A percentile compares a stretch with the other conserved stretches of the same genome.
phyloP scores from a whole-genome alignment of 352 stramenopile species.

The Phytophthora nicotianae region DNA sequence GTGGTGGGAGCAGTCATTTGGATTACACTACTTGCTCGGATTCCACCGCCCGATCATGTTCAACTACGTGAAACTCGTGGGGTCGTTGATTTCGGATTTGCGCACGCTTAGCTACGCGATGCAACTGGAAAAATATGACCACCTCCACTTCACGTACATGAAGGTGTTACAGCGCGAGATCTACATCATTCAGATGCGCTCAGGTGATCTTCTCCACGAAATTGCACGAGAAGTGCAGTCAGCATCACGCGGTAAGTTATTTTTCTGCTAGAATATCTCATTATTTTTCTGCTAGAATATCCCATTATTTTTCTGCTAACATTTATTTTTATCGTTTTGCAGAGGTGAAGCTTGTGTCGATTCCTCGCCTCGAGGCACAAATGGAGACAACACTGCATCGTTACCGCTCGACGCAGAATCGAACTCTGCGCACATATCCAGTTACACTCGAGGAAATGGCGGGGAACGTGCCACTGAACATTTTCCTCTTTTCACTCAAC shows the following conservation, averaged over 20 bases:
- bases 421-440: constrained; percentile 51
- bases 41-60: constrained; percentile 77
- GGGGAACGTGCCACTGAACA: constrained; percentile 77
- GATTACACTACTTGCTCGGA: constrained; percentile 59
- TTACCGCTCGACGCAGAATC: constrained; percentile 66
- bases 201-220: constrained; percentile 66
- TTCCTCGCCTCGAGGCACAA: constrained; percentile 56
- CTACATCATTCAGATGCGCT: constrained; percentile 75
- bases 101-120: constrained; percentile 76
- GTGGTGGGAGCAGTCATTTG: constrained; percentile 82
- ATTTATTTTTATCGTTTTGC: constrained; percentile 1
- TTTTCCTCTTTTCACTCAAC: constrained; percentile 83
- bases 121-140: constrained; percentile 78
- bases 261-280: background rate
- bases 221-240: constrained; percentile 66
- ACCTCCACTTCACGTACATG: constrained; percentile 76
- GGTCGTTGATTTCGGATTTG: constrained; percentile 68
- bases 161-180: constrained; percentile 79
- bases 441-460: constrained; percentile 67
- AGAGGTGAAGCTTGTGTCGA: constrained; percentile 59
- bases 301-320: background rate
- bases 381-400: constrained; percentile 71
- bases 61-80: constrained; percentile 71
- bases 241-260: constrained; percentile 42
- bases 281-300: too few relatives aligned